phyloP scores from a whole-genome alignment of 345 rosid species.

The Aquilaria yunnanensis region DNA sequence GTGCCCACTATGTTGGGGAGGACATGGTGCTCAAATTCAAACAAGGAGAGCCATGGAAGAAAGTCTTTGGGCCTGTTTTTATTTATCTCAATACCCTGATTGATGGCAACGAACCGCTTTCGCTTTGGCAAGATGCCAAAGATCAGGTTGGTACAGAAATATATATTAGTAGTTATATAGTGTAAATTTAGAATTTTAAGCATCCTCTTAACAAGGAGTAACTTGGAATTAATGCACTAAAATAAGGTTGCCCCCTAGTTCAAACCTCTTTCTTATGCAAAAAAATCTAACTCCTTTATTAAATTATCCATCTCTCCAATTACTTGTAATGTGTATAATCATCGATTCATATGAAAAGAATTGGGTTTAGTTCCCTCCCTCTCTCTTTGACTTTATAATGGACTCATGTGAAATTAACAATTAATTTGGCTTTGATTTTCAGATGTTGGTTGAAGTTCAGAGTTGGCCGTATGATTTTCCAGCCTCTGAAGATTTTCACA shows the following conservation, averaged over 20 bases:
- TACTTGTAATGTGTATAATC: no score
- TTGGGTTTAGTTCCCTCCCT: no score
- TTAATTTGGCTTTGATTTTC: conserved; percentile 3
- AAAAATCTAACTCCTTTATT: no score
- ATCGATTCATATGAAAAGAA: no score
- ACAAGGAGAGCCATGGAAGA: conserved; percentile 82
- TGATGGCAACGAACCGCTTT: conserved; percentile 26
- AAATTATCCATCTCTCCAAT: no score
- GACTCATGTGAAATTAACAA: neutral
- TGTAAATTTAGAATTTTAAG: no score
- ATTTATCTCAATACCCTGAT: conserved; percentile 48
- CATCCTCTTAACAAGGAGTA: no score
- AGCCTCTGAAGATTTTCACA: conserved; percentile 55
- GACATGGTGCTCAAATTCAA: conserved; percentile 63
- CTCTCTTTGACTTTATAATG: neutral
- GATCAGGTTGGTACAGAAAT: conserved; percentile 39
- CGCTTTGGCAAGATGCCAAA: conserved; percentile 80
- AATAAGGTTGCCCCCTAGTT: no score
- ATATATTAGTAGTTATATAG: no score
- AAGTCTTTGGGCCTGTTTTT: conserved; percentile 83
- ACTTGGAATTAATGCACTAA: no score
- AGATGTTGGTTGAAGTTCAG: conserved; percentile 57
- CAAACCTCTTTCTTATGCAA: no score
- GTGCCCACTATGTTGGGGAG: conserved; percentile 84
- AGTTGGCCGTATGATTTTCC: conserved; percentile 84